These are phyloP conservation scores for carrot (Daucus carota) DNA, from an alignment of 129 eudicot genomes.

Conservation along the genomic window DNA sequence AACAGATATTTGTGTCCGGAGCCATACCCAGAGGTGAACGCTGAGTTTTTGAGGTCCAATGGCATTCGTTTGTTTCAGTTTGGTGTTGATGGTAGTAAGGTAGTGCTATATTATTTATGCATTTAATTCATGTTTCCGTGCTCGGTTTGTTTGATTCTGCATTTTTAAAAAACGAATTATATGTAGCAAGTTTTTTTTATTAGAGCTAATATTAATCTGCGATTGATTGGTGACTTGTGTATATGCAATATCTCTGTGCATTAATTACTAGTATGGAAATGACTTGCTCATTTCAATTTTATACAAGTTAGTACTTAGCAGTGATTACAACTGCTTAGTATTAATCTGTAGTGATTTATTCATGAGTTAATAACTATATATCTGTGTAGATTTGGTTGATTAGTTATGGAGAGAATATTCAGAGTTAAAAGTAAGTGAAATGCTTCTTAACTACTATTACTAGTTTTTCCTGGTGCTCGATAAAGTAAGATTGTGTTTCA, in stretches of 20 bases:
- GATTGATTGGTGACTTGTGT: neutral
- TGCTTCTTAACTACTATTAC: neutral
- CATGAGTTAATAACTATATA: neutral
- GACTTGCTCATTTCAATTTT: neutral
- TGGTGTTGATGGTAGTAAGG: slow-evolving; percentile 77
- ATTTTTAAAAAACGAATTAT: neutral
- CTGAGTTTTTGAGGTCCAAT: slow-evolving; percentile 71
- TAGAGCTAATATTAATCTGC: neutral
- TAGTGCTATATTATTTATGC: slow-evolving; percentile 4
- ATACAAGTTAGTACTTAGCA: too few relatives aligned
- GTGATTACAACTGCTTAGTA: neutral
- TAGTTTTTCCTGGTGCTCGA: neutral
- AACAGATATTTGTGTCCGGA: slow-evolving; percentile 80
- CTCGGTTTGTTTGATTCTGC: neutral
- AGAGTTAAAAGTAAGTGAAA: neutral
- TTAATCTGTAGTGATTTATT: neutral
- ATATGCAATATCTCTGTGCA: too few relatives aligned
- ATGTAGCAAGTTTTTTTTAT: neutral
- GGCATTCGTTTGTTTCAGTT: slow-evolving; percentile 77
- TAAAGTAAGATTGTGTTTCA: neutral
- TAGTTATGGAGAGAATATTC: neutral
- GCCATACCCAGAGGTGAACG: slow-evolving; percentile 66
- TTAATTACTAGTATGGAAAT: too few relatives aligned
- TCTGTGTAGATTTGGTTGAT: neutral
- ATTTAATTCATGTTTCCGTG: neutral